Evolutionary conservation across 176 grass and related monocot genomes (phyloP), one percentile per base, ranked within the genome.

Genomic region (Carex parvula): DNA sequence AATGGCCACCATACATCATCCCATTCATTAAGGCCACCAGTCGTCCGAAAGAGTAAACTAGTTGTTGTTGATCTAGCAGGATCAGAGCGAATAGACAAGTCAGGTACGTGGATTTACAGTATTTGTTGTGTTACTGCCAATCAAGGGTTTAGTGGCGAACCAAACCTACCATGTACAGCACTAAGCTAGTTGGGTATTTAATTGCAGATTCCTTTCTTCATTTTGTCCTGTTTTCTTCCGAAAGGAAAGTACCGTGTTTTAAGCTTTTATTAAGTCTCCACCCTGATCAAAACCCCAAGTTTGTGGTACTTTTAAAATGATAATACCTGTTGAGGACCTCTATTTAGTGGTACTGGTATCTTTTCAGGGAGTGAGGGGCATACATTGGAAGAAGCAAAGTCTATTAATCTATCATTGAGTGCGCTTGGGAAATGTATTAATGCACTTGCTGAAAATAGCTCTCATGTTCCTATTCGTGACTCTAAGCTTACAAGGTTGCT

Each of bases 401-500:
- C 97, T 85, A 99, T 99, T 69, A 99, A 99, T 89, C 88, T 99
- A 59, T 99, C 97, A 44, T 81, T 99, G 30, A 99, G 93, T 68
- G 88, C 97, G 82, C 77, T 99, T 29, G 97, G 97, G 26, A 99
- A 99, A 91, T 99, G 97, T 84, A 99, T 99, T 53, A 99, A 99
- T 84, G 93, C 97, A 74, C 93, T 99, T 80, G 97, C 97, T 89
- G 97, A 99, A 86, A 96, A 90, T 85, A 99, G 97, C 55, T 81
- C 89, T 22, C 97, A 99, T 67, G 93, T 99, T 88, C 97, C 97
- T 72, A 85, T 99, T 84, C 97, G 93, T 79, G 97, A 99, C 82
- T 99, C 97, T 46, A 99, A 99, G 85, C 88, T 99, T 79, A 99
- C 97, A n/a, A 95, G 97, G 87, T 89, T 99, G 78, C 93, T 99